Base-by-base conservation (phyloP, 805 yeast species). In the Candida pini region DNA sequence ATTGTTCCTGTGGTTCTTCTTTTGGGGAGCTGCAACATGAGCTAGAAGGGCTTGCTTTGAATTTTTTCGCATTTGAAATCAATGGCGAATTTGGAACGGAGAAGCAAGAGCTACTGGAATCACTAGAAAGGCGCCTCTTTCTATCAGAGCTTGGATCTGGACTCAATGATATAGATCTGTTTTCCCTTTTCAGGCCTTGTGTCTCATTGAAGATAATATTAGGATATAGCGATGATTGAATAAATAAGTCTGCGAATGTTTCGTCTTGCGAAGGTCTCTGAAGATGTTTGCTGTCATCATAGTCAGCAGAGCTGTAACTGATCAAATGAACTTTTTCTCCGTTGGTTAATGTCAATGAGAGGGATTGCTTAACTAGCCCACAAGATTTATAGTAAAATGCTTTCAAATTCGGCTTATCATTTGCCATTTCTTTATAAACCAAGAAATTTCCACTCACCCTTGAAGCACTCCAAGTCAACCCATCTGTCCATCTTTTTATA, bases 401-500 rank as follows among this genome's bases (percentile, higher is more conserved):
- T 18, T 60, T 63, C 12, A 18, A 13, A 8, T 22, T 27, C 6
- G 27, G 32, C n/a, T 33, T 30, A n/a, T 39, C 19, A 9, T 48
- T 45, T 39, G 75, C 78, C 65, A 78, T 69, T 51, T 81, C 87
- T 34, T 73, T 68, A 54, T 80, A 80, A 3, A 75, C 70, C 20
- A 80, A 58, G 48, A 80, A 80, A 2, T 72, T 66, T 4, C 84
- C 83, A 4, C 69, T 67, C 1, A 82, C 87, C 39, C 87, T 66
- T 1, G 83, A 75, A 2, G 88, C 84, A 39, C 76, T 67, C 89
- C 90, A 81, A 22, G 71, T 66, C 42, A 72, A 71, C 14, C 89
- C 86, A 49, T 81, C 90, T 1, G 89, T 81, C 89, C 90, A 81
- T 19, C 89, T 60, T 42, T 76, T 71, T 77, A 82, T 79, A 13